Base-by-base conservation (phyloP, 2,329 filamentous ascomycete species). In the Stachybotrys echinatus region DNA sequence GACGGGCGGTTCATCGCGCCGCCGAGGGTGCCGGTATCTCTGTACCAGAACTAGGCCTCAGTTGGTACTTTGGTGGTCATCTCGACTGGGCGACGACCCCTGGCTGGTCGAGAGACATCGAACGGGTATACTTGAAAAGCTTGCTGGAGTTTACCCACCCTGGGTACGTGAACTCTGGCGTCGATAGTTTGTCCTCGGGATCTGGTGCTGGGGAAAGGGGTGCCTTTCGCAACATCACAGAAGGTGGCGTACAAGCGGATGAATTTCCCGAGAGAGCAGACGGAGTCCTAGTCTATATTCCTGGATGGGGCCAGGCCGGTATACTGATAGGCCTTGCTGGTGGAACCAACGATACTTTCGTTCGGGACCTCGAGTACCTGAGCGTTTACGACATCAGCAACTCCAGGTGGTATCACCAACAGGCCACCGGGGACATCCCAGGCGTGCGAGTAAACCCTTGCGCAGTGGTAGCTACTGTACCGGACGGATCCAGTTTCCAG, bases 21-120 rank as follows among this genome's bases (percentile, higher is more conserved):
- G 86, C 87, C 2, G 88, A 92, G 63, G 88, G 88, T 6, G 85
- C 88, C 12, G 86, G 86, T 0, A 67, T 88, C 14, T 87, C 82
- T 23, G 81, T 91, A 1, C 81, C 85, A 0, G 80, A 84, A 48
- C 68, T 90, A 1, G 87, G 87, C 0, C 69, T 85, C 44, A 88
- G 85, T 27, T 92, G 83, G 74, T 92, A 89, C 64, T 92, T 92
- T 66, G 88, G 87, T 22, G 88, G 88, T 0, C 88, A 91, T 65
- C 70, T 88, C 6, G 87, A 92, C 62, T 62, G 67, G 60, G 69
- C 68, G 12, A 81, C 77, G 5, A 84, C 75, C 0, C 67, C 64
- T 1, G 86, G 83, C 12, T 91, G 88, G 88, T 83, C 83, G n/a
- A 77, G 79, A 47, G 75, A 81, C 48, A 74, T 81, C 20, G 67